Evolutionary conservation across 1,139 yeast species (phyloP).

Genomic region (Suhomyces choctaworum): DNA sequence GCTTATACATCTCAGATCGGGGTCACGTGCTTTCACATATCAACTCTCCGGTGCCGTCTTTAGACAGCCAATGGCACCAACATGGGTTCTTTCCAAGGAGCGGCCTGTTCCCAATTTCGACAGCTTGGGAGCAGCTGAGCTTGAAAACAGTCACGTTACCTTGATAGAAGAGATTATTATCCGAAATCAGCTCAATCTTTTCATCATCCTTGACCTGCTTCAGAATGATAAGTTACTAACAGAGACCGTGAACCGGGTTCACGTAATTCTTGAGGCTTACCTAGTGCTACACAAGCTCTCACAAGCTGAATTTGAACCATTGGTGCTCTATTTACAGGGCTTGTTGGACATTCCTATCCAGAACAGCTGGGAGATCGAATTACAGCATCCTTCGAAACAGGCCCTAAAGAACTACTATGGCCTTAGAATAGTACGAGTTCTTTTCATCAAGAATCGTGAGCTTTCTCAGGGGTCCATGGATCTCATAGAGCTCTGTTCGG

Average conservation of each 20-base stretch:
- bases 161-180: background rate
- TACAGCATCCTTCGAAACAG: background rate
- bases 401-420: conserved; percentile 2
- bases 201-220: background rate
- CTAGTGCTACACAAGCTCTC: background rate
- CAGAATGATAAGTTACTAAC: background rate
- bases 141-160: background rate
- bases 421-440: conserved; percentile 2
- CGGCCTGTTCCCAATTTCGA: background rate
- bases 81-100: conserved; percentile 2
- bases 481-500: conserved; percentile 16
- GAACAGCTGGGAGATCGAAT: background rate
- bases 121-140: background rate
- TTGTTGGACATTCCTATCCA: background rate
- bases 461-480: background rate
- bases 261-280: conserved; percentile 2
- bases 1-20: too few relatives aligned
- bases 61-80: conserved; percentile 2
- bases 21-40: too few relatives aligned
- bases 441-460: background rate
- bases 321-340: background rate
- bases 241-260: background rate
- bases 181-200: background rate
- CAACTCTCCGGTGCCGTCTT: too few relatives aligned
- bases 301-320: background rate